These are phyloP conservation scores for Turnera subulata DNA, from an alignment of 345 rosid species.

Conservation along the genomic window DNA sequence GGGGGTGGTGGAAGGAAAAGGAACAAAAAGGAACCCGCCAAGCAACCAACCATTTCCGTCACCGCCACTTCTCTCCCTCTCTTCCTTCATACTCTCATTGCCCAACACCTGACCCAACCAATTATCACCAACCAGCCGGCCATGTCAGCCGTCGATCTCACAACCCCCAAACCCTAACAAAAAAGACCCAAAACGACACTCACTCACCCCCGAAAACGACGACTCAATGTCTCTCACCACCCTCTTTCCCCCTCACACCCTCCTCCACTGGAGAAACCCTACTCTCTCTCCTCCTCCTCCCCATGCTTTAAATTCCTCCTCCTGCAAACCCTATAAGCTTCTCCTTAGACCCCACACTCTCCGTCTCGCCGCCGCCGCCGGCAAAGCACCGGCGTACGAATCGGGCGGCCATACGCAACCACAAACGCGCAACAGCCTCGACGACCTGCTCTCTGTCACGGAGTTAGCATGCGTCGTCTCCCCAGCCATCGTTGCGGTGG, in stretches of 20 bases:
- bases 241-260: slow-evolving; percentile 38
- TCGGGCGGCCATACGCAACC: slow-evolving; percentile 2
- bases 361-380: background rate
- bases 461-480: slow-evolving; percentile 59
- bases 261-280: slow-evolving; percentile 16
- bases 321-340: slow-evolving; percentile 7
- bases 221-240: slow-evolving; percentile 42
- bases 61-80: too few species aligned
- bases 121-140: too few species aligned
- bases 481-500: slow-evolving; percentile 44
- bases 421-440: slow-evolving; percentile 29
- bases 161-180: background rate
- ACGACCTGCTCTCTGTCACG: slow-evolving; percentile 41
- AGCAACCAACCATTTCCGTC: too few species aligned
- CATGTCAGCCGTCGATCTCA: too few species aligned
- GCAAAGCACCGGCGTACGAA: slow-evolving; percentile 17
- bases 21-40: too few species aligned
- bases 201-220: background rate
- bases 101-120: too few species aligned
- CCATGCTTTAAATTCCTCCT: slow-evolving; percentile 6
- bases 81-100: too few species aligned
- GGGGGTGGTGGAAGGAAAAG: too few species aligned
- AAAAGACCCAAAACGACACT: too few species aligned
- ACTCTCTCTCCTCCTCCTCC: slow-evolving; percentile 23
- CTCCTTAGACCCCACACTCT: slow-evolving; percentile 9